Evolutionary conservation across 1,284 basidiomycete species (phyloP).

Genomic region (Puccinia sorghi): DNA sequence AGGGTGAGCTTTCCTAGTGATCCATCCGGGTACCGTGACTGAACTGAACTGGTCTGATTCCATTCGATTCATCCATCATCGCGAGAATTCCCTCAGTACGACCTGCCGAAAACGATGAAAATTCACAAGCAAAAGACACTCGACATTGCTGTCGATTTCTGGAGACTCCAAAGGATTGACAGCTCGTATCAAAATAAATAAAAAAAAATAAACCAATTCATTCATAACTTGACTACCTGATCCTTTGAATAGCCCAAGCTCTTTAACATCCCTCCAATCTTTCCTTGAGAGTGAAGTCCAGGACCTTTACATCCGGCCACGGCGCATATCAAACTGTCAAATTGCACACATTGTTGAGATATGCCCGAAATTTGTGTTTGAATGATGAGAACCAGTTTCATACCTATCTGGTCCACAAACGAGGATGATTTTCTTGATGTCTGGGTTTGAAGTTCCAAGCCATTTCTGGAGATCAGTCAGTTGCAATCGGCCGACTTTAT

Average conservation of each 20-base stretch:
- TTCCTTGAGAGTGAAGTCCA: constrained; percentile 39
- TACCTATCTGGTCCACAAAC: constrained; percentile 49
- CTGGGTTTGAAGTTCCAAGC: neutral
- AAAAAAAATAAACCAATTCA: too few relatives aligned
- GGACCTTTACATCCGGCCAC: constrained; percentile 33
- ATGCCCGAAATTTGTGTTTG: too few relatives aligned
- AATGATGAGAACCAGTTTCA: too few relatives aligned
- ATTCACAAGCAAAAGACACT: constrained; percentile 44
- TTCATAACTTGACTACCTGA: constrained; percentile 41
- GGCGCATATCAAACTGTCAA: constrained; percentile 38
- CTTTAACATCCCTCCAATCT: constrained; percentile 43
- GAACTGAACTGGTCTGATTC: too few relatives aligned
- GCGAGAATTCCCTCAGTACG: too few relatives aligned
- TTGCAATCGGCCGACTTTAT: constrained; percentile 37
- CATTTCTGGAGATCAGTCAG: constrained; percentile 23
- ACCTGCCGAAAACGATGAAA: constrained; percentile 44
- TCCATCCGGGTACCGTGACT: too few relatives aligned
- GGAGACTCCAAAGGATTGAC: constrained; percentile 35
- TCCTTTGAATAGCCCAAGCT: constrained; percentile 29
- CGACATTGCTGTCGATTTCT: constrained; percentile 43
- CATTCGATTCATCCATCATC: too few relatives aligned
- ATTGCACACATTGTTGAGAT: neutral
- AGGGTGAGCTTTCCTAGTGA: constrained; percentile 2
- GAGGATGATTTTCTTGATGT: constrained; percentile 28
- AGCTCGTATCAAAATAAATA: neutral